phyloP scores from a whole-genome alignment of 2,329 filamentous ascomycete species.

The Rosellinia necatrix region DNA sequence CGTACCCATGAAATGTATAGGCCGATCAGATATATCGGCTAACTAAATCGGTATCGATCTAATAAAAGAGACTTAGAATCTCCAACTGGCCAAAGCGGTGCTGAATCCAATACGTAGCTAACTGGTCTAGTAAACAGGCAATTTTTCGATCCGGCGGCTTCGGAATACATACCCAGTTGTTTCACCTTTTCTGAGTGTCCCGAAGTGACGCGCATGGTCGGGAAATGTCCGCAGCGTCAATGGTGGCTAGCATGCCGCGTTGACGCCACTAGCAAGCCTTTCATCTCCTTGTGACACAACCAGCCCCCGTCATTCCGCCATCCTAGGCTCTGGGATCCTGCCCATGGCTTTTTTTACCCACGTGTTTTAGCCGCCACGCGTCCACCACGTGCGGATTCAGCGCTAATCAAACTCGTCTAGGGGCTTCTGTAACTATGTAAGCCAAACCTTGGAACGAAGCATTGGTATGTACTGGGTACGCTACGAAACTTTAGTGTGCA shows the following conservation, averaged over 20 bases:
- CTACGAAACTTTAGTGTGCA: no score
- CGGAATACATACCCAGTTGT: neutral
- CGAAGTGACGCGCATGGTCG: neutral
- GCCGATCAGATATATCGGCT: no score
- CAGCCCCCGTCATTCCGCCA: constrained; percentile 7
- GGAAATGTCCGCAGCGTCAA: neutral
- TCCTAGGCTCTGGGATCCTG: neutral
- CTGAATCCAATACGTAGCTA: no score
- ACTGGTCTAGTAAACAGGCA: no score
- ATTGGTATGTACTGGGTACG: no score
- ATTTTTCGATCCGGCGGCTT: neutral
- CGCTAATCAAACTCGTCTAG: constrained; percentile 19
- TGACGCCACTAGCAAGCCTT: constrained; percentile 10
- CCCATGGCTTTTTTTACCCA: constrained; percentile 8
- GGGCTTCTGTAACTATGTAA: no score
- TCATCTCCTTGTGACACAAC: constrained; percentile 20
- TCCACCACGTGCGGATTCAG: constrained; percentile 16
- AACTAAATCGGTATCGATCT: no score
- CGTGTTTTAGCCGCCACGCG: constrained; percentile 26
- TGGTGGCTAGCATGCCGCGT: neutral
- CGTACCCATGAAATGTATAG: no score
- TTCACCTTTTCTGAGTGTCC: neutral
- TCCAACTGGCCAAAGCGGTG: no score
- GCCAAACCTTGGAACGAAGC: no score
- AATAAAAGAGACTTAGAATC: no score